These are phyloP conservation scores for Suillus bovinus DNA, from an alignment of 768 basidiomycete genomes.

Conservation along the genomic window DNA sequence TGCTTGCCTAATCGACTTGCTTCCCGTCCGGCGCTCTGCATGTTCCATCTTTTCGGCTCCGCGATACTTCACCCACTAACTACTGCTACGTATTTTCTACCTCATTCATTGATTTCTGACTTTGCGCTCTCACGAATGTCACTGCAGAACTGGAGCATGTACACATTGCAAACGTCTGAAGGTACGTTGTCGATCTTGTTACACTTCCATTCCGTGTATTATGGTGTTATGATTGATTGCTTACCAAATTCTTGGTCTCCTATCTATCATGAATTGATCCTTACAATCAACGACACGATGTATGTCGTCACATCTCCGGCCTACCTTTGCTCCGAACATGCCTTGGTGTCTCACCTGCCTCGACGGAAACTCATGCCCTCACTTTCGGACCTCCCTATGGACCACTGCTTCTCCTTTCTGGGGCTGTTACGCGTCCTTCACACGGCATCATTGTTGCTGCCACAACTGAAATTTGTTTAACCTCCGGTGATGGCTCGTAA, in stretches of 20 bases:
- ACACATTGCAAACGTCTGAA: conserved; percentile 87
- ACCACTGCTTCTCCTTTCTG: neutral
- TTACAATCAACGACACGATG: conserved; percentile 16
- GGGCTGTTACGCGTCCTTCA: neutral
- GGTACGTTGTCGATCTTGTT: conserved; percentile 44
- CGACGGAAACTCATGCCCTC: conserved; percentile 3
- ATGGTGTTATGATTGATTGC: conserved; percentile 11
- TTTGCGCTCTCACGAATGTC: conserved; percentile 11
- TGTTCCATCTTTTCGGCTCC: conserved; percentile 16
- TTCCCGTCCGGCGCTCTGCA: conserved; percentile 1
- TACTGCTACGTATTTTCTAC: conserved; percentile 8
- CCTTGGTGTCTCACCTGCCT: conserved; percentile 12
- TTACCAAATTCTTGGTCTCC: conserved; percentile 21
- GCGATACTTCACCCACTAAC: conserved; percentile 15
- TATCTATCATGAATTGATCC: conserved; percentile 15
- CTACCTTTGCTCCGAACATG: conserved; percentile 19
- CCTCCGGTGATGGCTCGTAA: conserved; percentile 22
- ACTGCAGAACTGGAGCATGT: conserved; percentile 73
- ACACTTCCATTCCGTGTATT: conserved; percentile 6
- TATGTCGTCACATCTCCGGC: conserved; percentile 19
- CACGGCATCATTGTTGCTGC: conserved; percentile 19
- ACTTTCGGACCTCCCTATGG: neutral
- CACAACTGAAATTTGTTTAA: conserved; percentile 23
- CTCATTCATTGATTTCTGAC: conserved; percentile 10
- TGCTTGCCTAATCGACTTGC: conserved; percentile 6